Evolutionary conservation across 1,139 yeast genomes (phyloP), one percentile per base, ranked within the genome.

Genomic region (Sugiyamaella castrensis): DNA sequence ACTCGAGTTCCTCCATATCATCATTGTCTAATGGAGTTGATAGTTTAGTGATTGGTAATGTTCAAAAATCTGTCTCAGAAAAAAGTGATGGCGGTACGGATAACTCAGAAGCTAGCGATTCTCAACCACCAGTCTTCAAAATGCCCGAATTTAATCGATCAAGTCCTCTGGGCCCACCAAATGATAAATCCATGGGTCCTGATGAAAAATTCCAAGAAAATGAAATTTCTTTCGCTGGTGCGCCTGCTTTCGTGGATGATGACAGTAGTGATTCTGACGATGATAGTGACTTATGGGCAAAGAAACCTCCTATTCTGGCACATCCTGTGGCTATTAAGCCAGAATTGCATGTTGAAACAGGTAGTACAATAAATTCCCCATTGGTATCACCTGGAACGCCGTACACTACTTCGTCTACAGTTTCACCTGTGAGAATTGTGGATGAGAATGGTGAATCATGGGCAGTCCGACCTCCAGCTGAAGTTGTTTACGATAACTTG

Each of bases 381-480:
- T 42, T 15, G 29, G 44, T 37, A 31, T 55, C 53, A 10, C 55
- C 57, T 7, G 41, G 46, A 12, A 48, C 57, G 1, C 57, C 57
- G 8, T 45, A 41, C 36, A 45, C 57, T 7, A 48, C 60, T 9
- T 47, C 62, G 10, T 40, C 51, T 4, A 48, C 42, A 70, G 71
- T 39, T 60, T 71, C 60, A 60, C 71, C 62, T 54, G 46, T 54
- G 1, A 48, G 53, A 34, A 46, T 53, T 8, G 51, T 46, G 1
- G 55, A 55, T 66, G 54, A 70, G 65, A 47, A 71, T 69, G 40
- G 55, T 34, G 58, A 58, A 43, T 56, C 34, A 37, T 67, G 65
- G 81, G 80, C 83, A 9, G 84, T 92, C 6, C 80, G 98, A 63
- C 99, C 99, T 1, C 91, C 98, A 0, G 85, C 96, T 0, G 98